These are phyloP conservation scores for Debaryomycetaceae sp. DNA, from an alignment of 1,139 yeast species.

Conservation along the genomic window DNA sequence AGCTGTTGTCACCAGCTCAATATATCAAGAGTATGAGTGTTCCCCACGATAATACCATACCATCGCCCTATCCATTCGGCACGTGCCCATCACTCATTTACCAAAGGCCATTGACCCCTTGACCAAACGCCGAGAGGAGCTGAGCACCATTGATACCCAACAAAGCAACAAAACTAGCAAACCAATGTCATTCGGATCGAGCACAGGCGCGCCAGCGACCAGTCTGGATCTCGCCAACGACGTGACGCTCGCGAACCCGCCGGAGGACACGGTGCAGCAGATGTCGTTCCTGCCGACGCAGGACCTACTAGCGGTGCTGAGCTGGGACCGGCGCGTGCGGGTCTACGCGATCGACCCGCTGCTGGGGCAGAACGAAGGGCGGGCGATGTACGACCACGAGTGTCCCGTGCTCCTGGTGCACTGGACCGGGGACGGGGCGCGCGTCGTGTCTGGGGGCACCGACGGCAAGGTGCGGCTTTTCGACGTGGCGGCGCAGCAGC, in stretches of 20 bases:
- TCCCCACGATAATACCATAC: no score
- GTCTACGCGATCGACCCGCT: constrained; percentile 75
- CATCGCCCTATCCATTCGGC: no score
- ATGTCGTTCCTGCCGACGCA: constrained; percentile 87
- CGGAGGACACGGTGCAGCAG: constrained; percentile 87
- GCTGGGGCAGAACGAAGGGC: constrained; percentile 65
- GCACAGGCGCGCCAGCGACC: constrained; percentile 22
- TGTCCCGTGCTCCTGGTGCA: constrained; percentile 78
- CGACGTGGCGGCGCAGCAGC: constrained; percentile 74
- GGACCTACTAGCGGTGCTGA: constrained; percentile 68
- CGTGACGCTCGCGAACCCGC: constrained; percentile 69
- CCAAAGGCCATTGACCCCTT: no score
- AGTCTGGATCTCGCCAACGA: constrained; percentile 69
- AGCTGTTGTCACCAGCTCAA: no score
- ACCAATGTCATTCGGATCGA: constrained; percentile 23
- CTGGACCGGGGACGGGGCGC: constrained; percentile 82
- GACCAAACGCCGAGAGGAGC: no score
- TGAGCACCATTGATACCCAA: no score
- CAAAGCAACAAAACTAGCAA: constrained; percentile 1
- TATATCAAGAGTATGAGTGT: no score
- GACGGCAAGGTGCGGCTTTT: constrained; percentile 82
- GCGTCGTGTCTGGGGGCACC: constrained; percentile 84
- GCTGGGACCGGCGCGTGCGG: constrained; percentile 95
- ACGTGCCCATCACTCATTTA: no score
- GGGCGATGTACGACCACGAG: constrained; percentile 83